phyloP scores from a whole-genome alignment of 1,139 yeast genomes.

The Pichia sp. region DNA sequence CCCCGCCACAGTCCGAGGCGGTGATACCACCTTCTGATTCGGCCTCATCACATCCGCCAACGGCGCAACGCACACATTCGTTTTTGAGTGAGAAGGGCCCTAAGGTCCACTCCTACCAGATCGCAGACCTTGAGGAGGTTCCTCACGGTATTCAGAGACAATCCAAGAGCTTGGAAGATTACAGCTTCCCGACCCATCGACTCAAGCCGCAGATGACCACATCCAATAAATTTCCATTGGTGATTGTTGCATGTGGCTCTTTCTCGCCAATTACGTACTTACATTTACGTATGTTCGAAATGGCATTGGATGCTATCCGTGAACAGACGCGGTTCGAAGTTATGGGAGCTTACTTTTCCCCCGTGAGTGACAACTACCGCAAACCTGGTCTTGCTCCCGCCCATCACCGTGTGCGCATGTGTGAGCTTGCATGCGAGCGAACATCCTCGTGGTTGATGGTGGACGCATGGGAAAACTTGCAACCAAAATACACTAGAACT shows the following conservation, averaged over 20 bases:
- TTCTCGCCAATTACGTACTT: slow-evolving; percentile 93
- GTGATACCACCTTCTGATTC: background rate
- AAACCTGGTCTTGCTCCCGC: slow-evolving; percentile 92
- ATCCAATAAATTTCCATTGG: slow-evolving; percentile 79
- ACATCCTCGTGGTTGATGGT: slow-evolving; percentile 98
- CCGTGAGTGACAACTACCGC: slow-evolving; percentile 89
- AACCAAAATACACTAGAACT: slow-evolving; percentile 86
- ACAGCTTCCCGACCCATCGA: slow-evolving; percentile 82
- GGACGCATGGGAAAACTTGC: slow-evolving; percentile 98
- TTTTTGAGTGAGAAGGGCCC: slow-evolving; percentile 28
- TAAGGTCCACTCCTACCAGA: slow-evolving; percentile 58
- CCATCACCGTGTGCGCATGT: slow-evolving; percentile 90
- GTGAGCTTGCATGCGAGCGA: slow-evolving; percentile 95
- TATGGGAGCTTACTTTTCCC: slow-evolving; percentile 96
- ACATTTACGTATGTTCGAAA: slow-evolving; percentile 95
- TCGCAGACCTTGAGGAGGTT: slow-evolving; percentile 93
- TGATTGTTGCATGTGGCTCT: slow-evolving; percentile 95
- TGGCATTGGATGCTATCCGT: slow-evolving; percentile 88
- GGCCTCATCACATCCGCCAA: background rate
- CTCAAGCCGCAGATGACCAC: slow-evolving; percentile 68
- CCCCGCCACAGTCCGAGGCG: background rate
- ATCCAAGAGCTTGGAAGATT: slow-evolving; percentile 61
- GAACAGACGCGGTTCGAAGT: slow-evolving; percentile 94
- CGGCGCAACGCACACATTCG: slow-evolving; percentile 8
- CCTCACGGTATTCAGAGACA: slow-evolving; percentile 92